These are phyloP conservation scores for Eucalyptus erythrocorys DNA, from an alignment of 345 rosid genomes.

Conservation along the genomic window DNA sequence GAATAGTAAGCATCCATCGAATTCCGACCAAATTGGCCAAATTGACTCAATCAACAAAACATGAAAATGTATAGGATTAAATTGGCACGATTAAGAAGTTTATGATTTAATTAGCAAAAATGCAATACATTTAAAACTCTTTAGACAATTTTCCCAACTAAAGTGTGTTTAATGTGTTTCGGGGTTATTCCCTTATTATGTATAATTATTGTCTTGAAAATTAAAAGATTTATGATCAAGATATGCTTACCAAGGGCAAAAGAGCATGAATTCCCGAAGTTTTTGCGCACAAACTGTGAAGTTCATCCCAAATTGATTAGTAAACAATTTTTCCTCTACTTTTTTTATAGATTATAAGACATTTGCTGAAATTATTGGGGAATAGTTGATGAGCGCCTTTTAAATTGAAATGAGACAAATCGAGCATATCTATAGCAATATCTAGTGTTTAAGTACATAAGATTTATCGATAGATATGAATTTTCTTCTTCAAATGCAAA, in stretches of 20 bases:
- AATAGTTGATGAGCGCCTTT: neutral
- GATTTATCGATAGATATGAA: neutral
- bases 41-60: too few species aligned
- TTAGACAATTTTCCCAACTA: too few species aligned
- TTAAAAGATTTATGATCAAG: neutral
- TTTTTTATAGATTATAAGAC: neutral
- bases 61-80: too few species aligned
- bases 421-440: neutral
- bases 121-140: too few species aligned
- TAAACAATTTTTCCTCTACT: neutral
- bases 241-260: neutral
- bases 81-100: too few species aligned
- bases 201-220: neutral
- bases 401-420: neutral
- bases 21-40: neutral
- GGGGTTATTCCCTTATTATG: neutral
- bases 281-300: neutral
- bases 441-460: neutral
- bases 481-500: neutral
- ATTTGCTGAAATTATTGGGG: neutral
- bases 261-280: neutral
- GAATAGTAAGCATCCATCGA: rapidly evolving
- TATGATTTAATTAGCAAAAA: too few species aligned
- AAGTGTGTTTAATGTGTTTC: too few species aligned
- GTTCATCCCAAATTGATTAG: neutral